Evolutionary conservation across 371 early-diverging fungal genomes (phyloP).

Genomic region (Rhizopus arrhizus): DNA sequence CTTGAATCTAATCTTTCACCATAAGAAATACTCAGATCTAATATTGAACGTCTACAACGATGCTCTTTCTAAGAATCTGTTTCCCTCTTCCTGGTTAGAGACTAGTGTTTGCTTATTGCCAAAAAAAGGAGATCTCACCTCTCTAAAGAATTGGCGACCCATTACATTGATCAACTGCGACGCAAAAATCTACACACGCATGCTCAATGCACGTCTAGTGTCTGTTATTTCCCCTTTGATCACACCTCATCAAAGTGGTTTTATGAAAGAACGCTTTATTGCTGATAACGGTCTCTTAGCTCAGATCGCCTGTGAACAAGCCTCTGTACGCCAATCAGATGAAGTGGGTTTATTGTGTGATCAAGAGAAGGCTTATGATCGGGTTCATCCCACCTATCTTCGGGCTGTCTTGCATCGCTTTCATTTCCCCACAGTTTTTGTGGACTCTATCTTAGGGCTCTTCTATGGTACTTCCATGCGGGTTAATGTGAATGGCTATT

Average conservation of each 20-base stretch:
- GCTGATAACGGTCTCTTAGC: conserved; percentile 13
- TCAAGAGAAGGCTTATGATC: too few relatives aligned
- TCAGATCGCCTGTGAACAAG: conserved; percentile 9
- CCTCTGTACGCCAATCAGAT: background rate
- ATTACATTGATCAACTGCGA: conserved; percentile 30
- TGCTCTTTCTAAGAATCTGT: background rate
- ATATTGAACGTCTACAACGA: conserved; percentile 2
- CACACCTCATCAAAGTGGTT: conserved; percentile 10
- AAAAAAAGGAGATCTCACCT: conserved; percentile 18
- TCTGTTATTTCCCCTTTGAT: background rate
- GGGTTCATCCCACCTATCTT: too few relatives aligned
- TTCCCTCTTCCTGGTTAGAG: conserved; percentile 18
- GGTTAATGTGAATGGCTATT: too few relatives aligned
- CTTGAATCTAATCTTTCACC: background rate
- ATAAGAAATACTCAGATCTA: background rate
- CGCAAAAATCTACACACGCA: conserved; percentile 30
- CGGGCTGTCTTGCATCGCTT: too few relatives aligned
- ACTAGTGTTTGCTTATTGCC: conserved; percentile 18
- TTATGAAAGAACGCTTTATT: conserved; percentile 8
- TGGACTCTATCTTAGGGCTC: too few relatives aligned
- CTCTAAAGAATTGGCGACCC: background rate
- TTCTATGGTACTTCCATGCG: too few relatives aligned
- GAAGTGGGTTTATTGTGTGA: conserved; percentile 19
- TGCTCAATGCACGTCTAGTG: conserved; percentile 17
- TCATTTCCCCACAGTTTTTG: too few relatives aligned